These are phyloP conservation scores for Dipodascus albidus DNA, from an alignment of 805 yeast species.

Conservation along the genomic window DNA sequence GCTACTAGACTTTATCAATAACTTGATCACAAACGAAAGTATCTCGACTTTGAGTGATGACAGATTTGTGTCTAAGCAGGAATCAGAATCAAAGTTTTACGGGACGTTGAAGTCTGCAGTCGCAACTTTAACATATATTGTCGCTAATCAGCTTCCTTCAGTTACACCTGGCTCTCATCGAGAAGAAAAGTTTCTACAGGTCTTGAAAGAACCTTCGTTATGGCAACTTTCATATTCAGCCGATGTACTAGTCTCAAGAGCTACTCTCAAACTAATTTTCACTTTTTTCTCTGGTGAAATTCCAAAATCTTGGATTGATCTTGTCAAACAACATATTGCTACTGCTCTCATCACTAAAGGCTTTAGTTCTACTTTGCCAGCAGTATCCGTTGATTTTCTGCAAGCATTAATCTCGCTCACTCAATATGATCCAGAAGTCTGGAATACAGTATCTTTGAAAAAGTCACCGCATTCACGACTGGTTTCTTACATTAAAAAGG, in stretches of 20 bases:
- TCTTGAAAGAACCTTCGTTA: constrained; percentile 33
- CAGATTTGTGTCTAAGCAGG: constrained; percentile 54
- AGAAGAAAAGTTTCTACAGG: constrained; percentile 17
- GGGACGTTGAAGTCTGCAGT: constrained; percentile 44
- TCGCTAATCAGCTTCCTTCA: constrained; percentile 25
- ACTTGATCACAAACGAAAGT: constrained; percentile 44
- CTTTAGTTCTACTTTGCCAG: constrained; percentile 9
- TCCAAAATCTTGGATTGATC: constrained; percentile 11
- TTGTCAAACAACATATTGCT: constrained; percentile 6
- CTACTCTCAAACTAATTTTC: constrained; percentile 30
- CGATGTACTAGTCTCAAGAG: constrained; percentile 33
- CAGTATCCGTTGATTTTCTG: constrained; percentile 18
- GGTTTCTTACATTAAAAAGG: constrained; percentile 8
- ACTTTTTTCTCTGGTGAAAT: constrained; percentile 15
- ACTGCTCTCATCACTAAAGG: constrained; percentile 13
- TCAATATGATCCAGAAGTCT: constrained; percentile 28
- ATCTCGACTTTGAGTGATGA: constrained; percentile 62
- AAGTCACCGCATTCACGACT: constrained; percentile 14
- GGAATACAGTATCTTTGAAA: constrained; percentile 15
- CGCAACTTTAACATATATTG: constrained; percentile 22
- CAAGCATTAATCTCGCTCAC: constrained; percentile 31
- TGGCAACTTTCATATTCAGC: constrained; percentile 33
- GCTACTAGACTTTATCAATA: constrained; percentile 42
- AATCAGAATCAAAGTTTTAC: constrained; percentile 50
- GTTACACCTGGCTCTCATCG: constrained; percentile 7